Conservation (phyloP, 306 rosid genomes). For the Cicer yamashitae region DNA sequence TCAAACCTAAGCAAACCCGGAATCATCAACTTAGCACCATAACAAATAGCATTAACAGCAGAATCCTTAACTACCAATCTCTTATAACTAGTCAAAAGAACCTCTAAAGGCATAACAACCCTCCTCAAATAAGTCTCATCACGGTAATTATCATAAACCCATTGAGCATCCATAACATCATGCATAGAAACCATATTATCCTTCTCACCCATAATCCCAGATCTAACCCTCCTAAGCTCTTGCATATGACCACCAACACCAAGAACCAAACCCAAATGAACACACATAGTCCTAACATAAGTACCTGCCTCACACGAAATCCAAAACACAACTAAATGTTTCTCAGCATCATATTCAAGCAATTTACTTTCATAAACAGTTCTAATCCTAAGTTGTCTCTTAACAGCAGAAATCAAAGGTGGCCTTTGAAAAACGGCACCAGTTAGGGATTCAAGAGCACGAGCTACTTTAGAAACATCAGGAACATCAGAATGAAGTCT, state of each 20-base stretch:
- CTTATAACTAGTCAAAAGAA: constrained; percentile 27
- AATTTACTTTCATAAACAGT: constrained; percentile 18
- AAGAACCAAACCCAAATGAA: constrained; percentile 20
- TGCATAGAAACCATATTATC: constrained; percentile 28
- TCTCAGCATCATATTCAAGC: constrained; percentile 26
- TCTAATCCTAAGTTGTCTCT: constrained; percentile 24
- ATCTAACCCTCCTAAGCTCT: constrained; percentile 26
- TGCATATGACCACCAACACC: constrained; percentile 31
- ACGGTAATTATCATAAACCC: not conserved
- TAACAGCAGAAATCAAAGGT: constrained; percentile 29
- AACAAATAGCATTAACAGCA: constrained; percentile 18
- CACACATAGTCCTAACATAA: constrained; percentile 30
- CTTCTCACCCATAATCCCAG: constrained; percentile 23
- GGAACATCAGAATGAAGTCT: constrained; percentile 1
- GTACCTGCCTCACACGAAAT: constrained; percentile 26
- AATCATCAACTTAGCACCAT: constrained; percentile 27
- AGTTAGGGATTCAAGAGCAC: constrained; percentile 24
- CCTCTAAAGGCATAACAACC: constrained; percentile 28
- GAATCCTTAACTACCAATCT: constrained; percentile 19
- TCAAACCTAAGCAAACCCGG: constrained; percentile 25
- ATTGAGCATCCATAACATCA: constrained; percentile 19
- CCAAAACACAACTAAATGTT: constrained; percentile 22
- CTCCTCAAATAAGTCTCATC: constrained; percentile 17
- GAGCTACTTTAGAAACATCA: constrained; percentile 24
- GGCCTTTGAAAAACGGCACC: constrained; percentile 28